Evolutionary conservation across 371 early-diverging fungal genomes (phyloP).

Genomic region (Circinella minor): DNA sequence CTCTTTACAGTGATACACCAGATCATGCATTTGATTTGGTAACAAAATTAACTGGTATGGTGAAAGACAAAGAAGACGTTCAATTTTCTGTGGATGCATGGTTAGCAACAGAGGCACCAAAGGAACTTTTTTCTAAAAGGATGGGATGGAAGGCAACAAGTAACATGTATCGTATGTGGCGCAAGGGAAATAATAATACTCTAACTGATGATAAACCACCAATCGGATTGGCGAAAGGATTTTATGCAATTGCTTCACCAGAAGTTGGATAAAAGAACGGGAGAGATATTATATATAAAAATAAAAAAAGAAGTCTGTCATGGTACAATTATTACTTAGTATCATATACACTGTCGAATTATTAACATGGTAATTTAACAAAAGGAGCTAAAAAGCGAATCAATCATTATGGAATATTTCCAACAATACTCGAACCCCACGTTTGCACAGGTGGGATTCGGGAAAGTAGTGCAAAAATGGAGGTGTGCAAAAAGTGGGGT

Average conservation of each 20-base stretch:
- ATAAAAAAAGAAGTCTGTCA: no score
- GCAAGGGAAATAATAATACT: background rate
- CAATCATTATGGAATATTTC: no score
- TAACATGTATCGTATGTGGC: background rate
- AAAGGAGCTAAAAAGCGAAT: no score
- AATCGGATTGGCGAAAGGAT: background rate
- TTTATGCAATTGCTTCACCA: slow-evolving; percentile 4
- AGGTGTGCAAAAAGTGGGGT: no score
- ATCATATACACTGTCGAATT: no score
- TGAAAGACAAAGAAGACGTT: background rate
- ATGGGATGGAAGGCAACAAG: background rate
- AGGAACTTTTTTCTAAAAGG: background rate
- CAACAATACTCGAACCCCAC: no score
- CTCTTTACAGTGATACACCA: background rate
- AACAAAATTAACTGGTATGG: background rate
- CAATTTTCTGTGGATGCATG: background rate
- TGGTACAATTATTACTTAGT: no score
- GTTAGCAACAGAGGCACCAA: background rate
- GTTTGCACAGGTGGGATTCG: no score
- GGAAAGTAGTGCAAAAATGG: no score
- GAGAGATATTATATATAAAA: no score
- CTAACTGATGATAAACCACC: background rate
- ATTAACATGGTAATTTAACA: no score
- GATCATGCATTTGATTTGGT: slow-evolving; percentile 1
- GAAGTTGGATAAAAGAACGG: background rate